These are phyloP conservation scores for Trichoderma orchidacearum DNA, from an alignment of 495 filamentous ascomycete genomes.

Conservation along the genomic window DNA sequence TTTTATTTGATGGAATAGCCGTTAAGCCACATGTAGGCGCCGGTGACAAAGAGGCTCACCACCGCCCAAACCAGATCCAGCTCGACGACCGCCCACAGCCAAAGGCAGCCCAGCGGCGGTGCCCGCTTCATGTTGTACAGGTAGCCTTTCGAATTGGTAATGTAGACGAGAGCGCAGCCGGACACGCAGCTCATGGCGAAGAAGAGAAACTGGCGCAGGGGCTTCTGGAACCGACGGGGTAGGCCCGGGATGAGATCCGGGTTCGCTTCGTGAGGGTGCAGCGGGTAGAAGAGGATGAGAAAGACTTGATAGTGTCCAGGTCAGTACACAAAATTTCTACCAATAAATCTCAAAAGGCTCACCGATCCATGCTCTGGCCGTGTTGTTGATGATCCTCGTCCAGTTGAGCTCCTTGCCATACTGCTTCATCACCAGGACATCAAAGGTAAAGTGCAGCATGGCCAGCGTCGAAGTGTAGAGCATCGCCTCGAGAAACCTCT, in stretches of 20 bases:
- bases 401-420: slow-evolving; percentile 60
- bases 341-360: slow-evolving; percentile 7
- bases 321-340: too few species aligned
- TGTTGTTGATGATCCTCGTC: slow-evolving; percentile 36
- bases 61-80: slow-evolving; percentile 57
- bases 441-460: slow-evolving; percentile 76
- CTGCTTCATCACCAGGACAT: slow-evolving; percentile 84
- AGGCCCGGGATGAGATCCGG: slow-evolving; percentile 27
- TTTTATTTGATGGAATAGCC: slow-evolving; percentile 42
- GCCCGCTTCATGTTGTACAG: slow-evolving; percentile 85
- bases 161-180: slow-evolving; percentile 67
- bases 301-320: too few species aligned
- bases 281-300: slow-evolving; percentile 42
- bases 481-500: slow-evolving; percentile 43
- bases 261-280: slow-evolving; percentile 38
- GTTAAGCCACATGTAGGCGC: slow-evolving; percentile 53
- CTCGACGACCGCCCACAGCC: slow-evolving; percentile 91
- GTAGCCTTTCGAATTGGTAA: slow-evolving; percentile 68
- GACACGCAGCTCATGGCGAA: slow-evolving; percentile 35
- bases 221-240: slow-evolving; percentile 25
- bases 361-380: slow-evolving; percentile 37
- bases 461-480: slow-evolving; percentile 58
- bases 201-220: slow-evolving; percentile 48
- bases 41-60: slow-evolving; percentile 43
- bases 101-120: slow-evolving; percentile 76